phyloP scores from a whole-genome alignment of 1,139 yeast genomes.

The Geotrichum klebahnii region DNA sequence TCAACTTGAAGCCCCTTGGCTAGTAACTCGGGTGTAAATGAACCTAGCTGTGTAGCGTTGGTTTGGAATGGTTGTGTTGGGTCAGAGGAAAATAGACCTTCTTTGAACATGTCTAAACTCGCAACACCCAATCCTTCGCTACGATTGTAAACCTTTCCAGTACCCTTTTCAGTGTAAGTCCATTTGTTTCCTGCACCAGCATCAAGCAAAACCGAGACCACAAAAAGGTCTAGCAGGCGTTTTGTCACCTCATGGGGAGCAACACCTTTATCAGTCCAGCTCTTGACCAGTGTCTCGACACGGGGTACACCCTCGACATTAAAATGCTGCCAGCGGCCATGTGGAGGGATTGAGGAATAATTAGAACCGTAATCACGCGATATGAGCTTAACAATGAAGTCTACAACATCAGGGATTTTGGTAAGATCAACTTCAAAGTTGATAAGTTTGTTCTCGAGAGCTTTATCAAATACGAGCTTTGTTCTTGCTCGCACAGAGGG shows the following conservation, averaged over 20 bases:
- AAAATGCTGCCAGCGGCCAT: slow-evolving; percentile 62
- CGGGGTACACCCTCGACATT: slow-evolving; percentile 47
- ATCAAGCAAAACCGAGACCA: slow-evolving; percentile 55
- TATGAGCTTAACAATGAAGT: slow-evolving; percentile 44
- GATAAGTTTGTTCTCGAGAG: slow-evolving; percentile 38
- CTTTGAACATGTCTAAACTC: slow-evolving; percentile 49
- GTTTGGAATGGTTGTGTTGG: slow-evolving; percentile 40
- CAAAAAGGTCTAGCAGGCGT: slow-evolving; percentile 51
- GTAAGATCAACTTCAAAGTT: slow-evolving; percentile 47
- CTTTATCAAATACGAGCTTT: slow-evolving; percentile 42
- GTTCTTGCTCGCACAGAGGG: slow-evolving; percentile 53
- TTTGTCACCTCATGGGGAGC: slow-evolving; percentile 46
- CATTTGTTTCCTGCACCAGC: slow-evolving; percentile 61
- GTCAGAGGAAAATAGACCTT: slow-evolving; percentile 45
- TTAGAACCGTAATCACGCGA: slow-evolving; percentile 43
- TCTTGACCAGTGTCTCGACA: slow-evolving; percentile 42
- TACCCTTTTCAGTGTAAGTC: slow-evolving; percentile 43
- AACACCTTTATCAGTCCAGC: slow-evolving; percentile 37
- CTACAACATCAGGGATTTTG: slow-evolving; percentile 43
- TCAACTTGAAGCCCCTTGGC: slow-evolving; percentile 45
- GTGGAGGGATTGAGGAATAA: slow-evolving; percentile 50
- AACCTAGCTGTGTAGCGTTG: slow-evolving; percentile 37
- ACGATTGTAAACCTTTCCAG: slow-evolving; percentile 40
- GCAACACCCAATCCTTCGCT: slow-evolving; percentile 62
- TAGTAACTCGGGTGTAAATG: slow-evolving; percentile 33